These are phyloP conservation scores for Macrolepiota fuliginosa DNA, from an alignment of 768 basidiomycete genomes.

Conservation along the genomic window DNA sequence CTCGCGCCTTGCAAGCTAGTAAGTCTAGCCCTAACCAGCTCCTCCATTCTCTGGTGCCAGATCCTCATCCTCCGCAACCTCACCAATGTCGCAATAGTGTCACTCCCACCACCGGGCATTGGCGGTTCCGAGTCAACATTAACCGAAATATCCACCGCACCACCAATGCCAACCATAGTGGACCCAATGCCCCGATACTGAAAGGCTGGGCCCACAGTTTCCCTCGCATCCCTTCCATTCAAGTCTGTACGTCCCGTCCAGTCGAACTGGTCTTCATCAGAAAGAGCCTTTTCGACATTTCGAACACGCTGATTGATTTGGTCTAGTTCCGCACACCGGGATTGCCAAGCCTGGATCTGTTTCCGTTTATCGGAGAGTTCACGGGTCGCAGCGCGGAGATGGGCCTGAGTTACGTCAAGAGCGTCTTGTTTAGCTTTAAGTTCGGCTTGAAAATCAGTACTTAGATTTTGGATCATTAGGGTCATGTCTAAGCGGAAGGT, in stretches of 20 bases:
- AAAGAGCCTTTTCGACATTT: conserved; percentile 79
- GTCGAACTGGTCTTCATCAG: conserved; percentile 80
- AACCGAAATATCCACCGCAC: conserved; percentile 60
- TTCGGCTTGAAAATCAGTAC: conserved; percentile 78
- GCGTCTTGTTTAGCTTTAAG: conserved; percentile 83
- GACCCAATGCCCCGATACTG: conserved; percentile 64
- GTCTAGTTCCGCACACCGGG: conserved; percentile 73
- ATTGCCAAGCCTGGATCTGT: conserved; percentile 76
- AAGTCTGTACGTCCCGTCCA: conserved; percentile 77
- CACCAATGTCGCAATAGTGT: conserved; percentile 60
- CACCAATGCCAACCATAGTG: conserved; percentile 63
- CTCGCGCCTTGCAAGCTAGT: conserved; percentile 72
- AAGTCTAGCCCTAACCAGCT: conserved; percentile 68
- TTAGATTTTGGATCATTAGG: conserved; percentile 75
- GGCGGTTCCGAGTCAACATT: conserved; percentile 74
- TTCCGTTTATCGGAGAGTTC: conserved; percentile 89
- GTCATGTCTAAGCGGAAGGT: conserved; percentile 65
- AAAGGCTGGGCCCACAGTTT: conserved; percentile 61
- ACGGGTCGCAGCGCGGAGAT: conserved; percentile 86
- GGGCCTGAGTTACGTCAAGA: conserved; percentile 83
- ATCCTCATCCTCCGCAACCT: conserved; percentile 71
- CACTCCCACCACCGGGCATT: conserved; percentile 46
- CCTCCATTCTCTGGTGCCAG: conserved; percentile 83
- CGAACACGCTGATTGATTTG: conserved; percentile 75
- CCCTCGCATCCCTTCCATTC: conserved; percentile 35